phyloP scores from a whole-genome alignment of 805 yeast species.

The Saturnispora quitensis region DNA sequence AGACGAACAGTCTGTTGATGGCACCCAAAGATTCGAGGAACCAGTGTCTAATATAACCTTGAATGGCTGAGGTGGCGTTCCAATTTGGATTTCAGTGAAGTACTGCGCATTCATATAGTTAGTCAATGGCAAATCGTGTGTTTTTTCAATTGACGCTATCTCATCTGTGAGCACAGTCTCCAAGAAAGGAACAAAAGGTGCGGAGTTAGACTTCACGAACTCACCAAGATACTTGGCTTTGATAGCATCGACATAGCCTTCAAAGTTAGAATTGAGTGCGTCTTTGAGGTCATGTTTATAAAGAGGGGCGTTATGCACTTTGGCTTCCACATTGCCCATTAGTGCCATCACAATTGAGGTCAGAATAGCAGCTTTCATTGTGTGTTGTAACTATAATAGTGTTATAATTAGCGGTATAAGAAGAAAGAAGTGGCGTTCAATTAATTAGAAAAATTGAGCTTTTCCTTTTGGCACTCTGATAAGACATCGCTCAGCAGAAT shows the following conservation, averaged over 20 bases:
- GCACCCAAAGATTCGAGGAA: slow-evolving; percentile 95
- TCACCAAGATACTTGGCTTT: slow-evolving; percentile 37
- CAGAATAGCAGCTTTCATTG: slow-evolving; percentile 24
- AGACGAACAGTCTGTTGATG: slow-evolving; percentile 78
- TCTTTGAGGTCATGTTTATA: slow-evolving; percentile 40
- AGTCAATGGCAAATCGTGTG: slow-evolving; percentile 76
- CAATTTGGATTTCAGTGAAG: slow-evolving; percentile 81
- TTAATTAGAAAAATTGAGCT: neutral
- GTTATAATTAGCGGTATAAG: neutral
- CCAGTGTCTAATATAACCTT: slow-evolving; percentile 96
- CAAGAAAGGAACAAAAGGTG: slow-evolving; percentile 37
- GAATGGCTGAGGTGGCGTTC: slow-evolving; percentile 89
- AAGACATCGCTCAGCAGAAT: slow-evolving; percentile 1
- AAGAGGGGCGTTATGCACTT: slow-evolving; percentile 38
- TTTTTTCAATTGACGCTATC: slow-evolving; percentile 24
- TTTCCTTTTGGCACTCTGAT: neutral
- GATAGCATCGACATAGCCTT: slow-evolving; percentile 40
- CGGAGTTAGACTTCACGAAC: slow-evolving; percentile 12
- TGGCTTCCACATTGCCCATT: slow-evolving; percentile 30
- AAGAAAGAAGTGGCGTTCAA: slow-evolving; percentile 1
- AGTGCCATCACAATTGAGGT: slow-evolving; percentile 26
- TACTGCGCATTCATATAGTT: slow-evolving; percentile 96
- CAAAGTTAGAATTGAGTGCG: slow-evolving; percentile 36
- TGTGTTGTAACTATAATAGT: neutral
- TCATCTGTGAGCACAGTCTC: slow-evolving; percentile 11